phyloP scores from a whole-genome alignment of 257 asterid species.

The Cruciata laevipes region DNA sequence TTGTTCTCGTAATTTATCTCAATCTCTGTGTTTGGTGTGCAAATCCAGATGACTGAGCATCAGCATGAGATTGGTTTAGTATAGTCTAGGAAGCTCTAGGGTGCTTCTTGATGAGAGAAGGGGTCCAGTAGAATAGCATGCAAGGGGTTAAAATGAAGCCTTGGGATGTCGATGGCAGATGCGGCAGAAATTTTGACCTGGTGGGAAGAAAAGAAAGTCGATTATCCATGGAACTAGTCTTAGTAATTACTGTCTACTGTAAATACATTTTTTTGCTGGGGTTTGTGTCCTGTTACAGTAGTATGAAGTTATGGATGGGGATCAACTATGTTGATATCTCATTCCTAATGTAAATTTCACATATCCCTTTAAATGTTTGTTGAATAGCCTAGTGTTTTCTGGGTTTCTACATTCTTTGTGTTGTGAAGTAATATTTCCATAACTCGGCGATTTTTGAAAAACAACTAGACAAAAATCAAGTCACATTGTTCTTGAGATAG shows the following conservation, averaged over 20 bases:
- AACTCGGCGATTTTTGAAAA: neutral
- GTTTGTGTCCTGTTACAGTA: too few species aligned
- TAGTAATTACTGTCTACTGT: conserved; percentile 10
- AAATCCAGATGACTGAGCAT: conserved; percentile 9
- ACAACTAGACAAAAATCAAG: too few species aligned
- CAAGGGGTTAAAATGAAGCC: neutral
- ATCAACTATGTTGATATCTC: neutral
- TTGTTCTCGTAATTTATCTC: neutral
- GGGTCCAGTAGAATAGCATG: neutral
- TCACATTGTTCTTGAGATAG: too few species aligned
- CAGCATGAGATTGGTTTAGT: neutral
- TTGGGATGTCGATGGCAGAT: neutral
- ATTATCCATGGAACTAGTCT: conserved; percentile 3
- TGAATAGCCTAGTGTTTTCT: neutral
- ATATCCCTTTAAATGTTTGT: neutral
- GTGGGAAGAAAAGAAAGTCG: neutral
- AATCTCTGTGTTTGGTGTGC: neutral
- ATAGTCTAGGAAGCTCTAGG: neutral
- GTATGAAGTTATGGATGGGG: neutral
- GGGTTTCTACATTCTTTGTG: neutral
- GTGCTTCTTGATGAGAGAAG: neutral
- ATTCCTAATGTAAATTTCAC: neutral
- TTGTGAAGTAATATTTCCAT: neutral
- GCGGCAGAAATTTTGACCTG: conserved; percentile 3
- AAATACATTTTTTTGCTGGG: conserved; percentile 11